These are phyloP conservation scores for Diaporthe capsici DNA, from an alignment of 2,329 filamentous ascomycete genomes.

Conservation along the genomic window DNA sequence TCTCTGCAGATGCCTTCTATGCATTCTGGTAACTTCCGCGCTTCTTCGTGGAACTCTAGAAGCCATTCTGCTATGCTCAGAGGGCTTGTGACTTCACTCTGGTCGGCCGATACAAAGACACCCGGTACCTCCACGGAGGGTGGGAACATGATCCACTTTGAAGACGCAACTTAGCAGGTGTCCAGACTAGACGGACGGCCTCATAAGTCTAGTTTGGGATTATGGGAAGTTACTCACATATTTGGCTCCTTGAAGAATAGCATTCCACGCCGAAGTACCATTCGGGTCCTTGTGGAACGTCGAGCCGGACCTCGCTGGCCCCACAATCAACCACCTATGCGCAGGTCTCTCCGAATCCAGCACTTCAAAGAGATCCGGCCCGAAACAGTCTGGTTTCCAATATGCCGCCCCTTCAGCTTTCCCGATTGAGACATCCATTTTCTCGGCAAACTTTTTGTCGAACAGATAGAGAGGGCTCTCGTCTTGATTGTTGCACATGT, in stretches of 20 bases:
- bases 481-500: slow-evolving; percentile 84
- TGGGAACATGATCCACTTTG: slow-evolving; percentile 93
- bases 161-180: neutral
- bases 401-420: slow-evolving; percentile 70
- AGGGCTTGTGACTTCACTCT: slow-evolving; percentile 93
- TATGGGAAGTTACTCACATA: slow-evolving; percentile 63
- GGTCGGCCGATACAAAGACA: slow-evolving; percentile 89
- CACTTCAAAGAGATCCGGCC: slow-evolving; percentile 86
- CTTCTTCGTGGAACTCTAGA: slow-evolving; percentile 88
- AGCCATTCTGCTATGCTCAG: slow-evolving; percentile 98
- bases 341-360: slow-evolving; percentile 85
- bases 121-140: slow-evolving; percentile 84
- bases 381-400: slow-evolving; percentile 87
- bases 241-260: slow-evolving; percentile 88
- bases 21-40: slow-evolving; percentile 81
- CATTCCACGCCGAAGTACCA: slow-evolving; percentile 90
- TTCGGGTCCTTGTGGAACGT: slow-evolving; percentile 93
- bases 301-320: slow-evolving; percentile 87
- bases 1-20: slow-evolving; percentile 86
- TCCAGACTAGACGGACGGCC: neutral
- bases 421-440: slow-evolving; percentile 81
- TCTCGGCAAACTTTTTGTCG: slow-evolving; percentile 87
- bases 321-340: slow-evolving; percentile 92
- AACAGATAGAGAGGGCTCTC: slow-evolving; percentile 96
- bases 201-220: neutral